Percentiles rank a stretch among this genome's conserved stretches.
Evolutionary conservation across 495 filamentous ascomycete genomes (phyloP).

Genomic region (Trichoderma gamsii): DNA sequence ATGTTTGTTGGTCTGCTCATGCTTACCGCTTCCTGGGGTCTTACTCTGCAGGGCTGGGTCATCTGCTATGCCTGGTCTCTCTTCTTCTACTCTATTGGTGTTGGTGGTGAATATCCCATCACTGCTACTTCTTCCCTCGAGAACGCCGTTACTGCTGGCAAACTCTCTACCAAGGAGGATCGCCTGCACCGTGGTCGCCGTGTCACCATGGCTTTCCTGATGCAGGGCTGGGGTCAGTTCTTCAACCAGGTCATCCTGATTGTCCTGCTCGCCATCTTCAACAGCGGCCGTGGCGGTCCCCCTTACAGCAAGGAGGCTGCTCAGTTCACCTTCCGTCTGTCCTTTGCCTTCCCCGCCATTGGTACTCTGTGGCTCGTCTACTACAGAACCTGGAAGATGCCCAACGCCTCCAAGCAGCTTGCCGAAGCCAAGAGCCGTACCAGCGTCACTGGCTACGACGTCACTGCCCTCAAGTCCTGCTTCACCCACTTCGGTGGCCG

Average conservation of each 20-base stretch:
- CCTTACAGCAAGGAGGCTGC: slow-evolving; percentile 65
- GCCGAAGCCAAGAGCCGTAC: slow-evolving; percentile 72
- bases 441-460: slow-evolving; percentile 81
- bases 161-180: slow-evolving; percentile 80
- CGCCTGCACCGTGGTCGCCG: slow-evolving; percentile 89
- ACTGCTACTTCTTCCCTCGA: slow-evolving; percentile 95
- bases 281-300: slow-evolving; percentile 62
- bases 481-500: slow-evolving; percentile 75
- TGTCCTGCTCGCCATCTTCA: slow-evolving; percentile 71
- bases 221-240: slow-evolving; percentile 96
- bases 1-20: slow-evolving; percentile 86
- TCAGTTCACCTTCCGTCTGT: slow-evolving; percentile 81
- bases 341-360: slow-evolving; percentile 76
- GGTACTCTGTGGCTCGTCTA: slow-evolving; percentile 90
- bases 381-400: slow-evolving; percentile 88
- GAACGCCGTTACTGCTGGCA: slow-evolving; percentile 75
- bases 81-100: slow-evolving; percentile 83
- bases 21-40: slow-evolving; percentile 81
- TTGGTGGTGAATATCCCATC: slow-evolving; percentile 93
- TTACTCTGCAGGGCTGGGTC: slow-evolving; percentile 79
- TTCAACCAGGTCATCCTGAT: slow-evolving; percentile 84
- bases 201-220: slow-evolving; percentile 87
- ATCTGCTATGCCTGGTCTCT: slow-evolving; percentile 88
- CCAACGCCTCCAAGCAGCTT: slow-evolving; percentile 62
- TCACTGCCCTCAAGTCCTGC: slow-evolving; percentile 67